phyloP scores from a whole-genome alignment of 805 yeast genomes.

The Kodamaea lidongshanica region DNA sequence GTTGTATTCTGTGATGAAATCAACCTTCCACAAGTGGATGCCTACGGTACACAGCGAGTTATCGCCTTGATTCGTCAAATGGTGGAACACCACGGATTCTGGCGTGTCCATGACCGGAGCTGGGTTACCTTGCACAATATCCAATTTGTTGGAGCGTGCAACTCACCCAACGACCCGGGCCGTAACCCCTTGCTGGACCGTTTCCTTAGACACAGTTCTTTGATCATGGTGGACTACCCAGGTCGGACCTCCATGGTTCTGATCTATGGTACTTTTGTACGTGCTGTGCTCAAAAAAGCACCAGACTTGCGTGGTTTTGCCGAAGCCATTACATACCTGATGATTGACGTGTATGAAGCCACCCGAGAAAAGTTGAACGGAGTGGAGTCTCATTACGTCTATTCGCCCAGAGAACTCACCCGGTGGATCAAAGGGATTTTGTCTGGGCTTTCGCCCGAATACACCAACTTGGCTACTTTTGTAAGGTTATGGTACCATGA shows the following conservation, averaged over 20 bases:
- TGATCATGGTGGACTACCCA: constrained; percentile 78
- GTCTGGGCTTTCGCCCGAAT: constrained; percentile 39
- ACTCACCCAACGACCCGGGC: constrained; percentile 80
- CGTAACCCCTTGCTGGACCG: constrained; percentile 52
- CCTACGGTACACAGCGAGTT: constrained; percentile 66
- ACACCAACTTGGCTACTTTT: constrained; percentile 34
- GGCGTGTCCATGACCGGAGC: constrained; percentile 50
- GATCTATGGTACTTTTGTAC: constrained; percentile 57
- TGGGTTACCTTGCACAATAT: constrained; percentile 66
- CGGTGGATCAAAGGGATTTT: constrained; percentile 79
- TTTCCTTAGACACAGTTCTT: constrained; percentile 59
- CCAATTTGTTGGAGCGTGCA: constrained; percentile 93
- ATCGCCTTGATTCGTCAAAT: constrained; percentile 70
- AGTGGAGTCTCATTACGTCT: constrained; percentile 56
- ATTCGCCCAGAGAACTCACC: constrained; percentile 87
- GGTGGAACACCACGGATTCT: constrained; percentile 69
- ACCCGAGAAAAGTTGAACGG: constrained; percentile 37
- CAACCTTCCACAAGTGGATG: constrained; percentile 69
- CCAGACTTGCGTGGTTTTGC: constrained; percentile 57
- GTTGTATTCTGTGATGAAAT: constrained; percentile 90
- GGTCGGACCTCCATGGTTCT: constrained; percentile 51
- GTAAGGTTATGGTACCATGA: constrained; percentile 76
- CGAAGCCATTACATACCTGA: constrained; percentile 49
- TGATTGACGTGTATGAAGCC: constrained; percentile 54
- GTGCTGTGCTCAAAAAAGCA: constrained; percentile 50